Evolutionary conservation across 345 rosid species (phyloP).

Genomic region (Eucalyptus paniculata): DNA sequence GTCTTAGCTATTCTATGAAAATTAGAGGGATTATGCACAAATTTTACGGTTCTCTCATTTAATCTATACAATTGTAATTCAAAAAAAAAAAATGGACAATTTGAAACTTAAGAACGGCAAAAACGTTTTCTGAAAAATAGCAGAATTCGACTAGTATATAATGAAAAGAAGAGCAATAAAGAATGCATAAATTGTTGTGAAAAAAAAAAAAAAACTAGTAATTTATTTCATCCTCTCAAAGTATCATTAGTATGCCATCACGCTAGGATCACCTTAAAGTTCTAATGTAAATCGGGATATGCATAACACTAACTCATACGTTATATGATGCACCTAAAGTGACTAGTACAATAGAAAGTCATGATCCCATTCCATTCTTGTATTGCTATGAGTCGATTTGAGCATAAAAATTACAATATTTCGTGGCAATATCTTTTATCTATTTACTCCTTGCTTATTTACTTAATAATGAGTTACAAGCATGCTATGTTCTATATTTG

Average conservation of each 20-base stretch:
- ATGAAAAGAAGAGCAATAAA: not conserved
- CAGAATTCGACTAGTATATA: not conserved
- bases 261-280: too few relatives aligned
- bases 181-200: not conserved
- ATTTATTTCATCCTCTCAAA: too few relatives aligned
- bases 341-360: not conserved
- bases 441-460: too few relatives aligned
- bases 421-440: too few relatives aligned
- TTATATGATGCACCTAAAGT: not conserved
- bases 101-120: not conserved
- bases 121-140: not conserved
- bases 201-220: too few relatives aligned
- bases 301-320: not conserved
- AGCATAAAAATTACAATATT: not conserved
- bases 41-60: not conserved
- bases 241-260: too few relatives aligned
- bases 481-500: too few relatives aligned
- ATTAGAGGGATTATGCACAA: not conserved
- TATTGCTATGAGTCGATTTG: not conserved
- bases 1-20: not conserved
- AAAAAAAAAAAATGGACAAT: not conserved
- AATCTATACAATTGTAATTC: not conserved
- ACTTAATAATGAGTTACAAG: too few relatives aligned
- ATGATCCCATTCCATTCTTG: not conserved
- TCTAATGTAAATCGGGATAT: too few relatives aligned